These are phyloP conservation scores for Cutaneotrichosporon cyanovorans DNA, from an alignment of 1,284 basidiomycete species.

Conservation along the genomic window DNA sequence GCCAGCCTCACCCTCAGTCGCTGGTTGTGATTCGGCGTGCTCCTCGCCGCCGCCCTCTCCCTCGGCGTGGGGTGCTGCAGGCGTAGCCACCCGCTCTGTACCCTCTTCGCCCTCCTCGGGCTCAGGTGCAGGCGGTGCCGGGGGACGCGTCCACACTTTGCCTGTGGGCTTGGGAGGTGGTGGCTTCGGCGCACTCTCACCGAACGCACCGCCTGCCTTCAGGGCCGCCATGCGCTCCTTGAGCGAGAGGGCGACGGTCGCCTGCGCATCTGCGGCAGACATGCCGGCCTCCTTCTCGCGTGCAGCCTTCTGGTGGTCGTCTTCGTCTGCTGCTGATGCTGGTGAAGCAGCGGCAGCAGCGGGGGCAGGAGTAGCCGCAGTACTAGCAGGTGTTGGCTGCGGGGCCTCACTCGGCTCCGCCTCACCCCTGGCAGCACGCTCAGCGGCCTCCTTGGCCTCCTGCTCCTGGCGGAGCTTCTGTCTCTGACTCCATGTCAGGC, in stretches of 20 bases:
- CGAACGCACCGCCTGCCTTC: slow-evolving; percentile 67
- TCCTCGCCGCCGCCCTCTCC: slow-evolving; percentile 22
- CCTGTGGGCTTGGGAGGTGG: slow-evolving; percentile 58
- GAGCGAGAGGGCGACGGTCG: slow-evolving; percentile 64
- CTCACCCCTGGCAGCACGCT: slow-evolving; percentile 10
- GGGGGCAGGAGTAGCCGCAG: not conserved
- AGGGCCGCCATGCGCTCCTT: slow-evolving; percentile 89
- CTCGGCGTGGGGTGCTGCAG: slow-evolving; percentile 15
- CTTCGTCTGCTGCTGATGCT: too few relatives aligned
- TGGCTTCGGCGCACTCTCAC: slow-evolving; percentile 46
- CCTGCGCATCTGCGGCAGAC: slow-evolving; percentile 75
- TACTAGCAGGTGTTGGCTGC: slow-evolving; percentile 6
- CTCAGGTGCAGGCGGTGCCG: slow-evolving; percentile 48
- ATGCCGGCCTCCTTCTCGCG: slow-evolving; percentile 46
- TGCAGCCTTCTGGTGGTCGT: not conserved
- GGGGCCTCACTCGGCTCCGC: slow-evolving; percentile 12
- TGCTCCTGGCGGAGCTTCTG: slow-evolving; percentile 44
- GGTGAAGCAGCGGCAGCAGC: not conserved
- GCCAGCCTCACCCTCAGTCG: slow-evolving; percentile 34
- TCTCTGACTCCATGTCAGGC: slow-evolving; percentile 48
- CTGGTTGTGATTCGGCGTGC: slow-evolving; percentile 6
- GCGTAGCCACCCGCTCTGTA: slow-evolving; percentile 6
- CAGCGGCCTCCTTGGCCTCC: slow-evolving; percentile 38
- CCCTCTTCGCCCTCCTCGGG: slow-evolving; percentile 32
- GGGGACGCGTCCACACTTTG: slow-evolving; percentile 63